A percentile compares a stretch with the other conserved stretches of the same genome.
phyloP scores from a whole-genome alignment of 148 eudicot species.

The Vaccinium macrocarpon region DNA sequence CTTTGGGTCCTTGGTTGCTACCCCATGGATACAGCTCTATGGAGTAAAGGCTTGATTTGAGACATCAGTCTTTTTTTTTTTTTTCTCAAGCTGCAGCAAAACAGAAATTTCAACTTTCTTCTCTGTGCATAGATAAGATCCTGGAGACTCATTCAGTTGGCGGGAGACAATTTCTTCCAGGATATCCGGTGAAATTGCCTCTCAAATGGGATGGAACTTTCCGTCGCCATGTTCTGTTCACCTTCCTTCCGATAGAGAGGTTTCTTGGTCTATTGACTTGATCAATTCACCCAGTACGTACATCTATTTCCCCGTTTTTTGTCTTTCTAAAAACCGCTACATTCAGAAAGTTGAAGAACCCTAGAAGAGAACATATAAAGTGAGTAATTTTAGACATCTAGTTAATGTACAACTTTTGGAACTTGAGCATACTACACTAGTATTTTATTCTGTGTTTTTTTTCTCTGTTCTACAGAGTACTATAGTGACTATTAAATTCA shows the following conservation, averaged over 20 bases:
- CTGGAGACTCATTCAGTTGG: not conserved
- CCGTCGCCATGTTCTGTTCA: not conserved
- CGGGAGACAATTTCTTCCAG: constrained; percentile 1
- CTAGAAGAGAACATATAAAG: not conserved
- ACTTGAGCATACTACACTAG: not conserved
- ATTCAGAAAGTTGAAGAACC: not conserved
- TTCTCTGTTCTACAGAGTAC: not conserved
- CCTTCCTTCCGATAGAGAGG: constrained; percentile 13
- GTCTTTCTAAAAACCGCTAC: not conserved
- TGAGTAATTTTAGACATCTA: not conserved
- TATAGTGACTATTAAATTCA: not conserved
- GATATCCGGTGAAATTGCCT: not conserved
- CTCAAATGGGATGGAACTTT: not conserved
- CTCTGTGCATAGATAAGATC: constrained; percentile 1
- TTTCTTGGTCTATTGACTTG: not conserved
- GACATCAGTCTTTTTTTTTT: not conserved
- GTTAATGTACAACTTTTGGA: not conserved
- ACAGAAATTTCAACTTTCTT: not conserved
- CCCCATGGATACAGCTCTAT: constrained; percentile 53
- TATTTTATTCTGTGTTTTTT: not conserved
- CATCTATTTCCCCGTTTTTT: not conserved
- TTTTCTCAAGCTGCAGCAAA: not conserved
- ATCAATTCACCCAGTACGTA: not conserved
- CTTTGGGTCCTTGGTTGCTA: constrained; percentile 91
- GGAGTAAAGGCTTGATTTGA: not conserved